These are phyloP conservation scores for Pilatotrama ljubarskyi DNA, from an alignment of 768 basidiomycete genomes.

Conservation along the genomic window DNA sequence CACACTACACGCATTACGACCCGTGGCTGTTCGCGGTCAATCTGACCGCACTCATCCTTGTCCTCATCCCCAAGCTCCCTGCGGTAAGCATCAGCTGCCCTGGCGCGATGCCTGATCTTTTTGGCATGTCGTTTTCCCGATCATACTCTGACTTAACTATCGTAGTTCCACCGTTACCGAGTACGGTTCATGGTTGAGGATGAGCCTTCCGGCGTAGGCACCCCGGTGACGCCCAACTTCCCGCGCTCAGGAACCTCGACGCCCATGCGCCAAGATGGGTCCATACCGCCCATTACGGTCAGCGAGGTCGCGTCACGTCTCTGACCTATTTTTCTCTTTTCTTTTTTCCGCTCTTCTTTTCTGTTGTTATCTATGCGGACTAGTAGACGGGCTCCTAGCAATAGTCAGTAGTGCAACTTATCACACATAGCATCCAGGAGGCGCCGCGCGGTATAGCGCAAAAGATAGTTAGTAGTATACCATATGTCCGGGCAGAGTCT, in stretches of 20 bases:
- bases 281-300: constrained; percentile 35
- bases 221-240: constrained; percentile 62
- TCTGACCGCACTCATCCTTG: constrained; percentile 74
- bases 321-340: not conserved
- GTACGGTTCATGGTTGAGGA: constrained; percentile 74
- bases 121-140: not conserved
- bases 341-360: not conserved
- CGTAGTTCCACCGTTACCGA: constrained; percentile 78
- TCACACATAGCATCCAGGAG: not conserved
- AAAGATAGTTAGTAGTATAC: not conserved
- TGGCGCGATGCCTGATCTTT: constrained; percentile 21
- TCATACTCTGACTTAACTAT: not conserved
- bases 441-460: not conserved
- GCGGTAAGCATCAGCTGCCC: constrained; percentile 52
- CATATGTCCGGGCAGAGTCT: not conserved
- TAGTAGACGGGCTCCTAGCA: constrained; percentile 13
- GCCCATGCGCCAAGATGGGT: constrained; percentile 28
- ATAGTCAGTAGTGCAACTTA: not conserved
- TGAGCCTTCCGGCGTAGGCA: constrained; percentile 58
- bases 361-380: constrained; percentile 8
- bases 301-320: constrained; percentile 31
- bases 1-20: constrained; percentile 97
- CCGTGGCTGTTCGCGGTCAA: constrained; percentile 93
- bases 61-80: constrained; percentile 94
- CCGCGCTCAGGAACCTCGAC: constrained; percentile 52